Percentiles rank a stretch among this genome's conserved stretches.
phyloP scores from a whole-genome alignment of 2,329 filamentous ascomycete genomes.

The Trichoderma sp. region DNA sequence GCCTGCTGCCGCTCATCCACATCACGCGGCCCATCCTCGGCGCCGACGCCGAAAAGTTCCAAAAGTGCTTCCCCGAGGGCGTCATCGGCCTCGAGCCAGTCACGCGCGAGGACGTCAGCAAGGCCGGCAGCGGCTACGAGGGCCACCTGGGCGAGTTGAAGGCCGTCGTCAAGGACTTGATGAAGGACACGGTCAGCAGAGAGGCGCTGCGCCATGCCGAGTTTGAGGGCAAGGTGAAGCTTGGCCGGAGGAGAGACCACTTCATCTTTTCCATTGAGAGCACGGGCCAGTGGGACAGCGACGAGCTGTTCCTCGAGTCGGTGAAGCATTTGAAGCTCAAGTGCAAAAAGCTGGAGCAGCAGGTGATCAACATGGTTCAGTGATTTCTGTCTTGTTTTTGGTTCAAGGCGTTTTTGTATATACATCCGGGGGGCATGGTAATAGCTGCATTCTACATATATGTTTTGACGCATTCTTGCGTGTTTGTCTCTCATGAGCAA shows the following conservation, averaged over 20 bases:
- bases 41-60: constrained; percentile 84
- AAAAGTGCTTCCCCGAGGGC: constrained; percentile 82
- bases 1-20: constrained; percentile 82
- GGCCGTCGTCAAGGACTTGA: constrained; percentile 83
- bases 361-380: constrained; percentile 66
- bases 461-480: constrained; percentile 28
- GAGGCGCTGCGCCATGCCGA: constrained; percentile 90
- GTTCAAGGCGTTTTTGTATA: constrained; percentile 21
- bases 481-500: constrained; percentile 15
- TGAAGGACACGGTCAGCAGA: constrained; percentile 93
- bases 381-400: constrained; percentile 34
- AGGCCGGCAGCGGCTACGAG: constrained; percentile 65
- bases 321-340: constrained; percentile 84
- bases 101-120: constrained; percentile 64
- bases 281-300: constrained; percentile 91
- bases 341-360: constrained; percentile 71
- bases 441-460: constrained; percentile 26
- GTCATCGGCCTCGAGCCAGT: constrained; percentile 81
- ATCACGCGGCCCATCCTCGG: constrained; percentile 85
- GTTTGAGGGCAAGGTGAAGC: constrained; percentile 93
- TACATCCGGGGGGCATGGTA: constrained; percentile 19
- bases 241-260: constrained; percentile 87
- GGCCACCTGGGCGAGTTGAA: constrained; percentile 78
- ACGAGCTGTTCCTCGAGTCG: constrained; percentile 88
- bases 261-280: constrained; percentile 98